Evolutionary conservation across 495 filamentous ascomycete species (phyloP), one percentile per base, ranked within the genome.

Genomic region (Penicillium alfredii): DNA sequence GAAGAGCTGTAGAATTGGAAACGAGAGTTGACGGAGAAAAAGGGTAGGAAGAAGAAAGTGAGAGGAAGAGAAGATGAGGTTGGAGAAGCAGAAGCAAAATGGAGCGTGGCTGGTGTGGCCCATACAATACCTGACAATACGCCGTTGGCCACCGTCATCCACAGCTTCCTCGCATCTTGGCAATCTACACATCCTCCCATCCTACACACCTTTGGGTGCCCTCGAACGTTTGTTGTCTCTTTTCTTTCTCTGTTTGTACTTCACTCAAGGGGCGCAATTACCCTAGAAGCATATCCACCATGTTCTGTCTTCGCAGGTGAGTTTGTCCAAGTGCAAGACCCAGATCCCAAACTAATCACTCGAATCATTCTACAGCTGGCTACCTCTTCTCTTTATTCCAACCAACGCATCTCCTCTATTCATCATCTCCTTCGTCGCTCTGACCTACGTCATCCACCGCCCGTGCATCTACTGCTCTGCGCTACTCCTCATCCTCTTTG

Each of bases 381-480:
- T 66, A 18, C 65, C 65, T n/a, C 57, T 66, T 21, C 56, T 69
- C 42, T 66, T 64, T 45, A 65, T 71, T 30, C 66, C 68, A 22
- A 86, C 80, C 38, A 85, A 86, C 53, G 84, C 84, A 37, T 87
- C 81, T 33, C 81, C 82, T 6, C 78, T 85, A 42, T 92, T 93
- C 69, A 86, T 94, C 47, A 77, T 90, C 60, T 80, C 89, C 55
- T 93, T 92, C 71, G 84, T 94, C 63, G 67, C 88, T 45, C 80
- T 84, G 51, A 94, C 86, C 48, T 94, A 93, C 67, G 80, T 89
- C 56, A 78, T 94, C 45, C 88, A 90, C 56, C 77, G 87, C 36
- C 87, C 87, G 38, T 94, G 87, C 66, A 76, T 89, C 51, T 88
- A 94, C 74, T 94, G 87, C 72, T 89, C 86, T 36, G 73, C 87